Conservation (phyloP, 2,329 filamentous ascomycete genomes). For the Colletotrichum tofieldiae region DNA sequence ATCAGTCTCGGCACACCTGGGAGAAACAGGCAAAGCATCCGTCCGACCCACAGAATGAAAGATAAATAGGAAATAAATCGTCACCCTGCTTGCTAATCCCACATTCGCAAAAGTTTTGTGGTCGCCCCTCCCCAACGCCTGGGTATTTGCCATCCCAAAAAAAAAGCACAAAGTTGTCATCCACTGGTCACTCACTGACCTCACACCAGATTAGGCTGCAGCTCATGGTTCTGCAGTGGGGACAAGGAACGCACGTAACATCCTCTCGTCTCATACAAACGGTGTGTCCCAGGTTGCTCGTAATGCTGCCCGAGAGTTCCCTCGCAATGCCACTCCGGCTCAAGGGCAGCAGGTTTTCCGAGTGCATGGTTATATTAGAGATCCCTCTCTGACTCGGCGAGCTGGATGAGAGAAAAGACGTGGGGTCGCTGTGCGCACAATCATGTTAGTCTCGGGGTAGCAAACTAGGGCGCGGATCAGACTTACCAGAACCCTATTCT, state of each 20-base stretch:
- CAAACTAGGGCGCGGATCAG: background rate
- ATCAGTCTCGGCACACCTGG: background rate
- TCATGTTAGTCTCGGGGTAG: background rate
- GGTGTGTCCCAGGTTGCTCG: background rate
- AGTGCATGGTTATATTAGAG: background rate
- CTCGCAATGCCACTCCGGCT: slow-evolving; percentile 3
- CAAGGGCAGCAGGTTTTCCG: background rate
- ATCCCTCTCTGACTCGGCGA: slow-evolving; percentile 33
- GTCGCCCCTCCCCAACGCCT: slow-evolving; percentile 38
- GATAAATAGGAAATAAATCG: background rate
- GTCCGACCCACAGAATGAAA: background rate
- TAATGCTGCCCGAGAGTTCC: background rate
- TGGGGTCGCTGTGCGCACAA: slow-evolving; percentile 25
- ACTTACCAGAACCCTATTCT: slow-evolving; percentile 75
- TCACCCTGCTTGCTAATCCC: slow-evolving; percentile 16
- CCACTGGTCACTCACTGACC: background rate
- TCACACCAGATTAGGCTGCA: background rate
- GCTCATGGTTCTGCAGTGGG: background rate
- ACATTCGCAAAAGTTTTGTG: slow-evolving; percentile 15
- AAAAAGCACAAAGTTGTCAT: slow-evolving; percentile 21
- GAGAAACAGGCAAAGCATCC: background rate
- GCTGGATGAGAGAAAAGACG: slow-evolving; percentile 34
- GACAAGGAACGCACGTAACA: background rate
- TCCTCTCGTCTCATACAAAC: background rate
- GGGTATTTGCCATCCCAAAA: slow-evolving; percentile 42